Conservation (phyloP, 768 basidiomycete genomes). For the Boletus rubropictus region DNA sequence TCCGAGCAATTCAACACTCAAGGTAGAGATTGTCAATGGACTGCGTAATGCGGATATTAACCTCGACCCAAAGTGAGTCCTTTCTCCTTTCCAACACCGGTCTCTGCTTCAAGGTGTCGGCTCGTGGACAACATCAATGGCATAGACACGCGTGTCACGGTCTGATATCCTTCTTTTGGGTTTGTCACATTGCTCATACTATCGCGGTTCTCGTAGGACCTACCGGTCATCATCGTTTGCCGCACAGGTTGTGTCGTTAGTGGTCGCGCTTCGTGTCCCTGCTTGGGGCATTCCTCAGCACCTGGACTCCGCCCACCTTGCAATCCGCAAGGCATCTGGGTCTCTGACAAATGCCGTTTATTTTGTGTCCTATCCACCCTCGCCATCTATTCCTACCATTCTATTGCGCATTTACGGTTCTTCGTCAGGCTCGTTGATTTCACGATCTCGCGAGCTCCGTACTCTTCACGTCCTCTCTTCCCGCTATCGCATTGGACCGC, state of each 20-base stretch:
- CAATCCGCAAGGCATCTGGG: constrained; percentile 79
- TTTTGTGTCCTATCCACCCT: constrained; percentile 76
- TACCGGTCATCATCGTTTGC: constrained; percentile 59
- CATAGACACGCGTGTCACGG: constrained; percentile 32
- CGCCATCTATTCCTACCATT: constrained; percentile 52
- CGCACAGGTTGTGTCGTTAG: constrained; percentile 47
- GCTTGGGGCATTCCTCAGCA: constrained; percentile 47
- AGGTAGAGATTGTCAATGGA: constrained; percentile 51
- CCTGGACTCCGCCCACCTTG: constrained; percentile 46
- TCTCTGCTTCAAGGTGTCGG: constrained; percentile 18
- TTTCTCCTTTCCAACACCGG: constrained; percentile 19
- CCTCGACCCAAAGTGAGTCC: constrained; percentile 67
- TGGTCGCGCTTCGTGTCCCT: constrained; percentile 50
- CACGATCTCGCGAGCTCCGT: constrained; percentile 79
- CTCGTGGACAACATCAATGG: constrained; percentile 28
- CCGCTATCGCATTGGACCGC: constrained; percentile 81
- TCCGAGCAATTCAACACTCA: constrained; percentile 33
- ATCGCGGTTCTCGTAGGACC: constrained; percentile 40
- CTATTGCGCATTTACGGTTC: constrained; percentile 91
- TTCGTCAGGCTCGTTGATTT: constrained; percentile 81
- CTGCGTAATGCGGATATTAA: constrained; percentile 50
- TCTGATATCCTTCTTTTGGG: constrained; percentile 28
- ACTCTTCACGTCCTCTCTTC: constrained; percentile 88
- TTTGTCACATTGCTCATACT: constrained; percentile 15
- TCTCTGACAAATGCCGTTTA: constrained; percentile 95